Base-by-base conservation (phyloP, 2,329 filamentous ascomycete genomes). In the Gliomastix tumulicola region DNA sequence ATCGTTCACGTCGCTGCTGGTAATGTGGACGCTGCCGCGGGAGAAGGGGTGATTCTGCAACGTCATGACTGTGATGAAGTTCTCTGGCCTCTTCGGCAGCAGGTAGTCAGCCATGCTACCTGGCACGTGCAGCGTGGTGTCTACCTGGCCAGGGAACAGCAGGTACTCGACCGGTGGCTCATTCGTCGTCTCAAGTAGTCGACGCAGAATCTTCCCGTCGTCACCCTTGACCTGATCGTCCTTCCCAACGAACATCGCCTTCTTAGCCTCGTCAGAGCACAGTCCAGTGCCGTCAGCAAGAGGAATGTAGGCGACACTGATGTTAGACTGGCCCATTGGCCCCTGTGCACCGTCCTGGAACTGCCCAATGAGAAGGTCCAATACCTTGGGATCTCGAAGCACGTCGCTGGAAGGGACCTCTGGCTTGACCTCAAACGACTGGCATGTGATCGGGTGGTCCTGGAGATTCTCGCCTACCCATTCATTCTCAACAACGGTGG, bases 11-110 rank as follows among this genome's bases (percentile, higher is more conserved):
- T 68, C 61, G 2, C 59, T 34, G 7, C 61, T 61, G 11, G 55
- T 56, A 40, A 81, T 74, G 55, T 81, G 79, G 38, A 78, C 68
- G 30, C 63, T 63, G 7, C 78, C 78, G 1, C 76, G 67, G 3
- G 71, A 76, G 48, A 76, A 71, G 1, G 77, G 76, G 41, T 81
- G 79, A 28, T 72, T 71, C 16, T 77, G 72, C 42, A 76, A 72
- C 2, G 68, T 65, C 44, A 69, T 70, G 41, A 72, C 58, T 15
- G 74, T 71, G 35, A 77, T 63, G 49, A 72, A 76, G 45, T 79
- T 70, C 39, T 64, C 56, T 4, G 61, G 32, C 4, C 32, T 21
- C 12, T 17, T n/a, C 13, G 32, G 32, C 6, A 23, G 9, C 7
- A 34, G 58, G 3, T 48, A 46, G 5, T 44, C 45, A 20, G 55